These are phyloP conservation scores for Malus hybrid DNA, from an alignment of 331 rosid species.

Conservation along the genomic window DNA sequence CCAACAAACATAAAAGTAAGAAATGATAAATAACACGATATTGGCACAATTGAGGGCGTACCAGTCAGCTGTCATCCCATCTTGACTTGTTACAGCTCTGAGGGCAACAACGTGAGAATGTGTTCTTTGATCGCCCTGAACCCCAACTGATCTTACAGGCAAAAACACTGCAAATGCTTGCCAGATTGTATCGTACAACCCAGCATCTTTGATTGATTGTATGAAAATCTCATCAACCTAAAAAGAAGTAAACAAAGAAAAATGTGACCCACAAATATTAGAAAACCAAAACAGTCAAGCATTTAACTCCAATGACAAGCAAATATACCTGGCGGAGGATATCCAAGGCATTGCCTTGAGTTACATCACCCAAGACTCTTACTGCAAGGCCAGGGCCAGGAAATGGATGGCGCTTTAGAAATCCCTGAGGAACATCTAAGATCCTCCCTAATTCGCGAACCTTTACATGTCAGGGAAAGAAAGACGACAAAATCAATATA, in stretches of 20 bases:
- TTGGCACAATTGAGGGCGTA: slow-evolving; percentile 26
- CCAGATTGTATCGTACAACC: slow-evolving; percentile 88
- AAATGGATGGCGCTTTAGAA: slow-evolving; percentile 90
- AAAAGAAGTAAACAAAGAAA: neutral
- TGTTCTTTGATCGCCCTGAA: slow-evolving; percentile 98
- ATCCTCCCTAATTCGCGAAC: slow-evolving; percentile 85
- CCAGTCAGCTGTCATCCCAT: slow-evolving; percentile 99
- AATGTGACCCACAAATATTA: neutral
- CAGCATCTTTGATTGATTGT: slow-evolving; percentile 91
- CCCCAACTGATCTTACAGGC: slow-evolving; percentile 90
- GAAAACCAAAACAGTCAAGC: slow-evolving; percentile 1
- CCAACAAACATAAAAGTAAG: neutral
- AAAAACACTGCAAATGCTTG: slow-evolving; percentile 98
- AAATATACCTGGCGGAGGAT: slow-evolving; percentile 67
- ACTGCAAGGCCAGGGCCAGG: slow-evolving; percentile 99
- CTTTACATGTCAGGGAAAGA: slow-evolving; percentile 21
- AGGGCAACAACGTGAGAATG: slow-evolving; percentile 95
- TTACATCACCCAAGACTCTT: slow-evolving; percentile 86
- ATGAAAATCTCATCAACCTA: slow-evolving; percentile 98
- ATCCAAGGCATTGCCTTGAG: slow-evolving; percentile 72
- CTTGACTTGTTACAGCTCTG: slow-evolving; percentile 97
- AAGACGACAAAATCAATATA: neutral
- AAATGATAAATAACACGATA: neutral
- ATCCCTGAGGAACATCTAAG: slow-evolving; percentile 67
- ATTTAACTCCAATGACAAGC: neutral